These are phyloP conservation scores for Pseudovirgaria hyperparasitica DNA, from an alignment of 2,329 filamentous ascomycete genomes.

Conservation along the genomic window DNA sequence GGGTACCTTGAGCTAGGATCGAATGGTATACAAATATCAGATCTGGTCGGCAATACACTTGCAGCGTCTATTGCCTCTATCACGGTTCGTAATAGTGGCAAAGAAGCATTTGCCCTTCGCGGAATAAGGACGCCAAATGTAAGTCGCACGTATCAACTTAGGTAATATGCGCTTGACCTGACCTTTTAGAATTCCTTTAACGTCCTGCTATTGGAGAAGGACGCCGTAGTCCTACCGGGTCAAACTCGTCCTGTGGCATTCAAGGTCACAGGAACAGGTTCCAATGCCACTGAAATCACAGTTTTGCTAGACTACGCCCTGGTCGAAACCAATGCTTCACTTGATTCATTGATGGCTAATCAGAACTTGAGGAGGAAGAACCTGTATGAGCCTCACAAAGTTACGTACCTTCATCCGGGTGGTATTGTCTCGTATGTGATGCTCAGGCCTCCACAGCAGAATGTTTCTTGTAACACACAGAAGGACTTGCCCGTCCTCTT, in stretches of 20 bases:
- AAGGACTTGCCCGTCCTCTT: slow-evolving; percentile 35
- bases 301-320: slow-evolving; percentile 16
- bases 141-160: slow-evolving; percentile 8
- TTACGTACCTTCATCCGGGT: slow-evolving; percentile 42
- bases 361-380: slow-evolving; percentile 14
- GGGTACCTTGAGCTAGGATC: slow-evolving; percentile 19
- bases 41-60: slow-evolving; percentile 36
- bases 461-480: slow-evolving; percentile 16
- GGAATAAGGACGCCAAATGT: slow-evolving; percentile 17
- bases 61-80: slow-evolving; percentile 37
- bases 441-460: slow-evolving; percentile 38
- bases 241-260: slow-evolving; percentile 30
- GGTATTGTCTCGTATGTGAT: slow-evolving; percentile 45
- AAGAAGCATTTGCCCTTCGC: slow-evolving; percentile 20
- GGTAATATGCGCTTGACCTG: background rate
- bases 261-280: slow-evolving; percentile 13
- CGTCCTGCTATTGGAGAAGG: too few relatives aligned
- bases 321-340: slow-evolving; percentile 4
- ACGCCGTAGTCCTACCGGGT: slow-evolving; percentile 18
- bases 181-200: background rate
- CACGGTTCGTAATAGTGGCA: slow-evolving; percentile 33
- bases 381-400: slow-evolving; percentile 34
- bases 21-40: slow-evolving; percentile 33
- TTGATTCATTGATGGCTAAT: slow-evolving; percentile 11
- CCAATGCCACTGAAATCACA: slow-evolving; percentile 13